Evolutionary conservation across 257 asterid species (phyloP).

Genomic region (Phtheirospermum japonicum): DNA sequence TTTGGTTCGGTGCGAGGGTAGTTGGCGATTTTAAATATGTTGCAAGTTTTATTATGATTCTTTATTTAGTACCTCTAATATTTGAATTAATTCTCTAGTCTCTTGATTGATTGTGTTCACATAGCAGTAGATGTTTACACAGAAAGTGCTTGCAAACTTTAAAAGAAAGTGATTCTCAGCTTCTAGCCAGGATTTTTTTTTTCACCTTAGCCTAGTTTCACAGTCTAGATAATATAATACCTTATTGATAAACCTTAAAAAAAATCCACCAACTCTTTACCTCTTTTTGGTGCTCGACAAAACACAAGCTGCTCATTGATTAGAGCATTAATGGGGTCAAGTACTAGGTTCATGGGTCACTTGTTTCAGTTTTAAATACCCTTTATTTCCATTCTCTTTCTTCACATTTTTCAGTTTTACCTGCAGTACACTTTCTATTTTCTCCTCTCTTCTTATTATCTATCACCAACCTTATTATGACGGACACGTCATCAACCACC

Average conservation of each 20-base stretch:
- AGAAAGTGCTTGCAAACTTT: background rate
- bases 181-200: background rate
- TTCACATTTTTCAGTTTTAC: conserved; percentile 22
- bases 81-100: too few species aligned
- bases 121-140: too few species aligned
- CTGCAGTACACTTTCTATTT: conserved; percentile 1
- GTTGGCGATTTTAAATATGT: background rate
- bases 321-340: conserved; percentile 33
- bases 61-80: too few species aligned
- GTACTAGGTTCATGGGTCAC: conserved; percentile 40
- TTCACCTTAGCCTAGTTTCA: conserved; percentile 9
- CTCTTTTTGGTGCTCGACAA: conserved; percentile 22
- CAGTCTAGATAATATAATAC: too few species aligned
- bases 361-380: conserved; percentile 44
- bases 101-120: too few species aligned
- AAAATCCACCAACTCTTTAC: background rate
- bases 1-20: background rate
- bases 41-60: background rate
- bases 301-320: conserved; percentile 30
- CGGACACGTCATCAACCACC: conserved; percentile 22
- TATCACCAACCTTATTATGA: conserved; percentile 29
- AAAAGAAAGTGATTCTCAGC: conserved; percentile 2
- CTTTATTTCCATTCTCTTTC: conserved; percentile 18
- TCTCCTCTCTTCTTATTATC: conserved; percentile 1
- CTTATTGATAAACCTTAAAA: too few species aligned